Conservation (phyloP, 2,329 filamentous ascomycete genomes). For the Penicillium sp. region DNA sequence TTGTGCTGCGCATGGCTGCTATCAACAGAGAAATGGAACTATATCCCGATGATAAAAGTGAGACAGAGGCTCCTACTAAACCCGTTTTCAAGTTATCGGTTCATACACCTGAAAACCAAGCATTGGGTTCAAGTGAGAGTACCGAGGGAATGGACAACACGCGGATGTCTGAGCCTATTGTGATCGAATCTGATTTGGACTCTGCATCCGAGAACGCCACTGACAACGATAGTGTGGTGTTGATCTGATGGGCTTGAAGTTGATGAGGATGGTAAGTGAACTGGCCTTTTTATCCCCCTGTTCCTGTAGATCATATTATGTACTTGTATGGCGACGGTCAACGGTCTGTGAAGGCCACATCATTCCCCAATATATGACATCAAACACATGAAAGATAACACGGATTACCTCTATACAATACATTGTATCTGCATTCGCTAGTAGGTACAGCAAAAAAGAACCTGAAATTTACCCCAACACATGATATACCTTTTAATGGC, state of each 20-base stretch:
- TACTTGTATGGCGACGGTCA: neutral
- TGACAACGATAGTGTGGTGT: conserved; percentile 9
- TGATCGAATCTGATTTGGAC: conserved; percentile 3
- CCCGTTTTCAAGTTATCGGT: neutral
- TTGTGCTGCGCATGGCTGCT: conserved; percentile 66
- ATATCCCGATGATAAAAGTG: conserved; percentile 16
- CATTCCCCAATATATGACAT: neutral
- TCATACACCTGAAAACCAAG: neutral
- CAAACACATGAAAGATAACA: neutral
- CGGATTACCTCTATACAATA: conserved; percentile 4
- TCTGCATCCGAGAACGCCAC: neutral
- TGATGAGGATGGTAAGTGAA: neutral
- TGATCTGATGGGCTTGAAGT: neutral
- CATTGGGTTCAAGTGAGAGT: neutral
- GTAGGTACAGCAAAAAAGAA: conserved; percentile 3
- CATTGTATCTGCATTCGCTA: conserved; percentile 10
- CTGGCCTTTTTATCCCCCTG: neutral
- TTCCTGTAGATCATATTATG: neutral
- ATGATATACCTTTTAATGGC: neutral
- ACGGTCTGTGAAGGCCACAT: neutral
- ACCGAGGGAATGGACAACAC: too few species aligned
- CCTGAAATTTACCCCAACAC: neutral
- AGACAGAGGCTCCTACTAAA: conserved; percentile 1
- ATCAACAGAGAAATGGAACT: conserved; percentile 50
- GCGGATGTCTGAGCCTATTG: neutral